Percentiles rank a stretch among this genome's conserved stretches.
Evolutionary conservation across 2,329 filamentous ascomycete species (phyloP).

Genomic region (Cyclaneusma minus): DNA sequence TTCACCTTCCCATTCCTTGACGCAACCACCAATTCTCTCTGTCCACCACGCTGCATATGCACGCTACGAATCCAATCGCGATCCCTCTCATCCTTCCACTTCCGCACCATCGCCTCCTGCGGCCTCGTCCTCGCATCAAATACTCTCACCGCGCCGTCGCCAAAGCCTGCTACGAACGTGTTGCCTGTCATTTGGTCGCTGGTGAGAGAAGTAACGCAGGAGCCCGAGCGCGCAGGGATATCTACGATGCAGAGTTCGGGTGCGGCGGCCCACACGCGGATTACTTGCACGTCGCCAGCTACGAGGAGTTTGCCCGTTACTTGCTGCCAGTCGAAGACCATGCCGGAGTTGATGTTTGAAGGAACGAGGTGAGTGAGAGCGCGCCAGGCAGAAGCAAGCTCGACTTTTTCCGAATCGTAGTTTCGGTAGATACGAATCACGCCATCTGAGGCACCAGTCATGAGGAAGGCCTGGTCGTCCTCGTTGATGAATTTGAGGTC

Average conservation of each 20-base stretch:
- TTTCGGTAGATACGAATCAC: conserved; percentile 86
- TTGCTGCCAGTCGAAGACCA: conserved; percentile 98
- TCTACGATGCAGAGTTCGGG: conserved; percentile 87
- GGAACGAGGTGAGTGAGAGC: conserved; percentile 88
- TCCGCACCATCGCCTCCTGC: conserved; percentile 83
- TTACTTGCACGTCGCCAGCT: conserved; percentile 87
- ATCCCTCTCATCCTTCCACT: conserved; percentile 80
- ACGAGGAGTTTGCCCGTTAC: conserved; percentile 92
- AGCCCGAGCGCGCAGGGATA: conserved; percentile 85
- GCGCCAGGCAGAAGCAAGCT: conserved; percentile 81
- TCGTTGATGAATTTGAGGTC: conserved; percentile 97
- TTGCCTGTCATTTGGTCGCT: conserved; percentile 97
- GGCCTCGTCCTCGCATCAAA: conserved; percentile 80
- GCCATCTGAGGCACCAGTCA: conserved; percentile 91
- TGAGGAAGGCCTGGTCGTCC: conserved; percentile 85
- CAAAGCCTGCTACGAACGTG: conserved; percentile 90
- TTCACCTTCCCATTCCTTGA: conserved; percentile 88
- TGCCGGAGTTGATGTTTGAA: conserved; percentile 83
- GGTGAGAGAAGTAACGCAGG: conserved; percentile 88
- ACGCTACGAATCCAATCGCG: conserved; percentile 91
- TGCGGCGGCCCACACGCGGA: conserved; percentile 89
- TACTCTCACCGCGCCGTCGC: conserved; percentile 83
- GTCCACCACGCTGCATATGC: conserved; percentile 89
- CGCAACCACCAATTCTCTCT: conserved; percentile 79
- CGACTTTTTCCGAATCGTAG: conserved; percentile 68